These are phyloP conservation scores for Flaveria floridana DNA, from an alignment of 140 eudicot species.

Conservation along the genomic window DNA sequence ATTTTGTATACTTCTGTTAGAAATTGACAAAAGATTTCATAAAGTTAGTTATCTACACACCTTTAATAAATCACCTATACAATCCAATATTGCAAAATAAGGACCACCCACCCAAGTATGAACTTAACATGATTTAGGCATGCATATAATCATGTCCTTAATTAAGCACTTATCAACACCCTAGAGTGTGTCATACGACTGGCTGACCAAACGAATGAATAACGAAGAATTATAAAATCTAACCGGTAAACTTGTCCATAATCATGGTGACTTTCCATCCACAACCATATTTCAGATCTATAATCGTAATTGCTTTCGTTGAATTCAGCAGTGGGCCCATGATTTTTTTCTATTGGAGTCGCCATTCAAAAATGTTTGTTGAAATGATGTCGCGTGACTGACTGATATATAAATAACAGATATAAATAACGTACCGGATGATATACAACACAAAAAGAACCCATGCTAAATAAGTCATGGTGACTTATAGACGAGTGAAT, in stretches of 20 bases:
- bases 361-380: neutral
- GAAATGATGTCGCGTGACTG: neutral
- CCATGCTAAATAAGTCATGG: neutral
- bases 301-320: neutral
- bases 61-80: neutral
- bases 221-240: neutral
- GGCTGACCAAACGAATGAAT: neutral
- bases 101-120: slow-evolving; percentile 13
- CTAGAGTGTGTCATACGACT: slow-evolving; percentile 1
- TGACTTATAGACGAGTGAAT: neutral
- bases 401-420: neutral
- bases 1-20: neutral
- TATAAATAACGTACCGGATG: neutral
- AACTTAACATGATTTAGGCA: neutral
- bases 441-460: too few species aligned
- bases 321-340: neutral
- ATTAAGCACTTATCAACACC: slow-evolving; percentile 4
- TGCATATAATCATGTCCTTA: neutral
- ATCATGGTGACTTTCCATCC: neutral
- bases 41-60: neutral
- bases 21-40: neutral
- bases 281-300: neutral
- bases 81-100: neutral
- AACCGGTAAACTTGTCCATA: neutral
- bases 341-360: neutral